Evolutionary conservation across 345 rosid genomes (phyloP).

Genomic region (Dimocarpus longan): DNA sequence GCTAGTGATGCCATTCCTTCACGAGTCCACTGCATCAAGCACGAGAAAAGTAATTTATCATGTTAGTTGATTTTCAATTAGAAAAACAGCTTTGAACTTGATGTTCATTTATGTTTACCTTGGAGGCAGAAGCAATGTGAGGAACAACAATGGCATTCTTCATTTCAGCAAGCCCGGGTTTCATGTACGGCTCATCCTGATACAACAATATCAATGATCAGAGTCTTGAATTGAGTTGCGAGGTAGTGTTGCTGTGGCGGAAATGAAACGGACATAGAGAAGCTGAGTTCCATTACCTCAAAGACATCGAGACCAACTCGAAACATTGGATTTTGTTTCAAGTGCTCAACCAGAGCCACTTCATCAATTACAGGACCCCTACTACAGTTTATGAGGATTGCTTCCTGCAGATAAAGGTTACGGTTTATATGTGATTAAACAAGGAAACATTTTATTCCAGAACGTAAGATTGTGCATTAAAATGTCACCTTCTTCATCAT

Average conservation of each 20-base stretch:
- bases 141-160: slow-evolving; percentile 91
- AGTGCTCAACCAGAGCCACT: slow-evolving; percentile 86
- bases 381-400: slow-evolving; percentile 92
- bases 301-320: slow-evolving; percentile 99
- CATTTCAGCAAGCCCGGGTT: slow-evolving; percentile 93
- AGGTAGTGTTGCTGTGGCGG: background rate
- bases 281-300: slow-evolving; percentile 49
- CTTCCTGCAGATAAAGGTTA: slow-evolving; percentile 56
- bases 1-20: slow-evolving; percentile 99
- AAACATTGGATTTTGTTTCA: slow-evolving; percentile 89
- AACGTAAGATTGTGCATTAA: background rate
- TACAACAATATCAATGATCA: slow-evolving; percentile 13
- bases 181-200: slow-evolving; percentile 97
- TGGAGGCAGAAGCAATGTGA: slow-evolving; percentile 98
- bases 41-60: background rate
- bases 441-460: background rate
- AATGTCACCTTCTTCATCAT: slow-evolving; percentile 83
- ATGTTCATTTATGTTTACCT: slow-evolving; percentile 45
- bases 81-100: background rate
- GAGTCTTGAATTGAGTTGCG: background rate
- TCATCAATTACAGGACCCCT: slow-evolving; percentile 96
- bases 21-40: slow-evolving; percentile 82
- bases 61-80: background rate
- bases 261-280: slow-evolving; percentile 4
- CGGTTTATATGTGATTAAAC: slow-evolving; percentile 1